A percentile compares a stretch with the other conserved stretches of the same genome.
Evolutionary conservation across 768 basidiomycete species (phyloP).

Genomic region (Tylopilus sp.): DNA sequence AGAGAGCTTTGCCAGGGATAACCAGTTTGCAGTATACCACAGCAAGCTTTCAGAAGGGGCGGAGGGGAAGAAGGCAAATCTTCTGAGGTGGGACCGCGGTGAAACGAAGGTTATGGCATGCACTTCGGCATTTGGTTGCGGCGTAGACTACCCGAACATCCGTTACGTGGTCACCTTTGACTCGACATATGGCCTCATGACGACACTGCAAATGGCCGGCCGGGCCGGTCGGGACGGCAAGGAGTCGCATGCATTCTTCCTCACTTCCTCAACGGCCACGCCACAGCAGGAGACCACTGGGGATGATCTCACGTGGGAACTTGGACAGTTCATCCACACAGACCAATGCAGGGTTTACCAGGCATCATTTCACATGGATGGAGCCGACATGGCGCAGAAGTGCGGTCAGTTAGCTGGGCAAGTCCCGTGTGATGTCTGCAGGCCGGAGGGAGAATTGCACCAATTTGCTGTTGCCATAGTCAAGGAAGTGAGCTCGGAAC

Average conservation of each 20-base stretch:
- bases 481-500: background rate
- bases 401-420: background rate
- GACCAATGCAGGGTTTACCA: background rate
- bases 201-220: background rate
- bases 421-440: background rate
- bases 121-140: background rate
- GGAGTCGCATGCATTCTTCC: background rate
- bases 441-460: background rate
- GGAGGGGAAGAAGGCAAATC: background rate
- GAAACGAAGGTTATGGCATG: background rate
- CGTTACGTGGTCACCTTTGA: background rate
- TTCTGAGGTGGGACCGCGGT: background rate
- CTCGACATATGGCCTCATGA: background rate
- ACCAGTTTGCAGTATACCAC: background rate
- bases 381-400: background rate
- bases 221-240: constrained; percentile 1
- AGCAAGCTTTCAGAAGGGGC: background rate
- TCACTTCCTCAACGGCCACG: background rate
- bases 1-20: background rate
- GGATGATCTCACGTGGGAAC: background rate
- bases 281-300: background rate
- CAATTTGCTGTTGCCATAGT: background rate
- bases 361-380: background rate
- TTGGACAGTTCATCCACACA: background rate
- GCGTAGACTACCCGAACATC: background rate